These are phyloP conservation scores for Candida vartiovaarae DNA, from an alignment of 805 yeast species.

Conservation along the genomic window DNA sequence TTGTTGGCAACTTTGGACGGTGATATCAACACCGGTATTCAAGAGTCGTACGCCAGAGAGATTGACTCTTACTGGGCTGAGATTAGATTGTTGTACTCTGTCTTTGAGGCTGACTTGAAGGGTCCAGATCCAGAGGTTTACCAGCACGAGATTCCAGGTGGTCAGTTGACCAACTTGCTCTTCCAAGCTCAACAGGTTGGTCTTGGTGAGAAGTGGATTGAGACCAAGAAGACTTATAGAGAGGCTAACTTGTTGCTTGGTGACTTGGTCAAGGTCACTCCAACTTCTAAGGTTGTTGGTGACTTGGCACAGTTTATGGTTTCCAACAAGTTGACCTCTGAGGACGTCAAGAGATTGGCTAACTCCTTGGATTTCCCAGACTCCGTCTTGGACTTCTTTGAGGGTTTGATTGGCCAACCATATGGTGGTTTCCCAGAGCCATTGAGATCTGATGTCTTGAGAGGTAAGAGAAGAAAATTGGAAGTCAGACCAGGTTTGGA, in stretches of 20 bases:
- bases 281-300: slow-evolving; percentile 99
- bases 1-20: slow-evolving; percentile 89
- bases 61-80: slow-evolving; percentile 97
- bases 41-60: slow-evolving; percentile 62
- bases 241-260: slow-evolving; percentile 89
- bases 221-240: slow-evolving; percentile 90
- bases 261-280: slow-evolving; percentile 97
- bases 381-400: slow-evolving; percentile 96
- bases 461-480: slow-evolving; percentile 89
- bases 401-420: slow-evolving; percentile 99
- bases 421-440: slow-evolving; percentile 99
- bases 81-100: slow-evolving; percentile 92
- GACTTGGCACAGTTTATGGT: slow-evolving; percentile 99
- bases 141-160: slow-evolving; percentile 99
- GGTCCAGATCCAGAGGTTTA: slow-evolving; percentile 99
- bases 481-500: slow-evolving; percentile 87
- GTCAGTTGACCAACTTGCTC: slow-evolving; percentile 93
- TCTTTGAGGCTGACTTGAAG: slow-evolving; percentile 97
- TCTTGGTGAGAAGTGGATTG: slow-evolving; percentile 92
- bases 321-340: slow-evolving; percentile 77
- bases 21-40: slow-evolving; percentile 66
- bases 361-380: slow-evolving; percentile 95
- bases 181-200: slow-evolving; percentile 99
- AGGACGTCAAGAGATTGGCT: slow-evolving; percentile 86
- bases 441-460: slow-evolving; percentile 81